Evolutionary conservation across 306 rosid genomes (phyloP).

Genomic region (Vigna radiata): DNA sequence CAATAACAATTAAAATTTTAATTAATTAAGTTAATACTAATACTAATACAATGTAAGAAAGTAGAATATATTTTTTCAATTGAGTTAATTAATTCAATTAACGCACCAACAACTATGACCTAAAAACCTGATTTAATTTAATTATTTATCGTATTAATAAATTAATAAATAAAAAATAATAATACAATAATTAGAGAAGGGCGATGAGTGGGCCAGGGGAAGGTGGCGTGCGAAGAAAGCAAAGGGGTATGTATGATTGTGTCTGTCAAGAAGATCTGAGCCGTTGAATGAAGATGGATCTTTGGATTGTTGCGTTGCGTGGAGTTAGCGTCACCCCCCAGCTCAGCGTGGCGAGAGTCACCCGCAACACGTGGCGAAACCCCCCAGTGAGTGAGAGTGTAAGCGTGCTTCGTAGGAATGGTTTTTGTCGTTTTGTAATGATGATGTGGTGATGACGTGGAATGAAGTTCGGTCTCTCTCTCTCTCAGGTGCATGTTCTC

Average conservation of each 20-base stretch:
- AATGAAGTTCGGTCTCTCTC: no score
- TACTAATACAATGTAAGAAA: no score
- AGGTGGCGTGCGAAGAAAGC: conserved; percentile 69
- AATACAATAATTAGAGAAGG: neutral
- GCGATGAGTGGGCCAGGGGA: neutral
- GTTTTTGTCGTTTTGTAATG: conserved; percentile 41
- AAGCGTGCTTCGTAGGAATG: neutral
- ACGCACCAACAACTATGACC: conserved; percentile 34
- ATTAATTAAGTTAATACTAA: neutral
- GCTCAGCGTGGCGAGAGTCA: neutral
- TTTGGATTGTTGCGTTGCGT: neutral
- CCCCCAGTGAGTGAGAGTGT: conserved; percentile 30
- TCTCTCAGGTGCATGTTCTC: no score
- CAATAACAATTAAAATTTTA: conserved; percentile 34
- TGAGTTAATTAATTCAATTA: neutral
- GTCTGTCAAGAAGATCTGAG: conserved; percentile 28
- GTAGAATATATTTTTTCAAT: neutral
- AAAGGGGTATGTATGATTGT: conserved; percentile 47
- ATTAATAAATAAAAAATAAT: neutral
- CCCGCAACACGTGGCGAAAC: conserved; percentile 61
- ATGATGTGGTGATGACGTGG: neutral
- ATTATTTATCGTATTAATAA: neutral
- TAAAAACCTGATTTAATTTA: conserved; percentile 8
- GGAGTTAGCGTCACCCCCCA: conserved; percentile 56
- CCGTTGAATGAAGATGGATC: conserved; percentile 38